These are phyloP conservation scores for Cudoniella acicularis DNA, from an alignment of 495 filamentous ascomycete genomes.

Conservation along the genomic window DNA sequence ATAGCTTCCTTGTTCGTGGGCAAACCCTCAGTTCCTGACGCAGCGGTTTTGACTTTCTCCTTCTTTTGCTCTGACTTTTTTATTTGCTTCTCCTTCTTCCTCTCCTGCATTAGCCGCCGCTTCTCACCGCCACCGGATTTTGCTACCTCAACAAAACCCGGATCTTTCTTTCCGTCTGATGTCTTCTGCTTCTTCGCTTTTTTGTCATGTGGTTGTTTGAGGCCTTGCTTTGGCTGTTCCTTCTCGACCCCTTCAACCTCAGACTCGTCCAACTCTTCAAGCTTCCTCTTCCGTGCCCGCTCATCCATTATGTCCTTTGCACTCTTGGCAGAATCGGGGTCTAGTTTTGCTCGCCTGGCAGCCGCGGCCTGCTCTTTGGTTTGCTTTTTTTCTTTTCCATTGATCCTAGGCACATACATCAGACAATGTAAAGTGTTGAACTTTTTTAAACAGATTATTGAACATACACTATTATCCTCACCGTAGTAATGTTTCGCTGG, in stretches of 20 bases:
- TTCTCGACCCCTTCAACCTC: constrained; percentile 40
- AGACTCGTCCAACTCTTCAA: constrained; percentile 39
- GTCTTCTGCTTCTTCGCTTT: constrained; percentile 28
- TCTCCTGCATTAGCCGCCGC: constrained; percentile 16
- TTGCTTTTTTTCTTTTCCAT: constrained; percentile 84
- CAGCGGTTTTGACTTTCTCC: constrained; percentile 17
- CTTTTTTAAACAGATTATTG: neutral
- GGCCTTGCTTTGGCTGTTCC: constrained; percentile 51
- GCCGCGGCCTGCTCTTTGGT: constrained; percentile 76
- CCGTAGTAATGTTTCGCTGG: constrained; percentile 91
- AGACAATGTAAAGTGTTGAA: constrained; percentile 21
- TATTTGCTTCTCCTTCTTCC: constrained; percentile 27
- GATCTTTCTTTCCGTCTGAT: neutral
- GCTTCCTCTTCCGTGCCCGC: constrained; percentile 69
- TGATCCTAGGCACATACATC: no score
- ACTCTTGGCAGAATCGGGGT: constrained; percentile 74
- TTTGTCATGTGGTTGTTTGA: constrained; percentile 34
- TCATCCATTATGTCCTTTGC: constrained; percentile 86
- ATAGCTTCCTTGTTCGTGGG: constrained; percentile 25
- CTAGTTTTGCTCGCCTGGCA: constrained; percentile 77
- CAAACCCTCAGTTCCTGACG: constrained; percentile 24
- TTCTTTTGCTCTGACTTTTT: constrained; percentile 39
- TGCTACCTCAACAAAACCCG: neutral
- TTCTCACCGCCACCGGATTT: constrained; percentile 8
- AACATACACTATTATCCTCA: constrained; percentile 77